Conservation (phyloP, 768 basidiomycete genomes). For the Pulveroboletus ravenelii region DNA sequence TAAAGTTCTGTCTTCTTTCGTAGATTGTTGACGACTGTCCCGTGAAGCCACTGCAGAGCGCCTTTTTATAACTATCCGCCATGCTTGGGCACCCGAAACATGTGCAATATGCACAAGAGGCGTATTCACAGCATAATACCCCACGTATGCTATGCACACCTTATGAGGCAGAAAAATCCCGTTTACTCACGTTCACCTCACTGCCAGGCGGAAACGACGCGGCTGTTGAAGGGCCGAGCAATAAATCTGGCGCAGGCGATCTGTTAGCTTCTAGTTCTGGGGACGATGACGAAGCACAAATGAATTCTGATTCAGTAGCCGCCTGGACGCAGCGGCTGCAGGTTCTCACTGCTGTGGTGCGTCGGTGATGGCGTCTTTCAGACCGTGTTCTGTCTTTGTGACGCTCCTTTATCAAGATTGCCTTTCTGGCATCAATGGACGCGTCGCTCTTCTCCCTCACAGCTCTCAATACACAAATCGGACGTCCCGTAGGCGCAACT, state of each 20-base stretch:
- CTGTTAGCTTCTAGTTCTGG: not conserved
- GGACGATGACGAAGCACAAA: slow-evolving; percentile 6
- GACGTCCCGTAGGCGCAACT: not conserved
- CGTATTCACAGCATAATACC: slow-evolving; percentile 2
- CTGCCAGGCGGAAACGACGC: slow-evolving; percentile 1
- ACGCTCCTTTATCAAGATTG: slow-evolving; percentile 18
- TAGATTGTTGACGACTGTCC: not conserved
- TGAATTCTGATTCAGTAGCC: slow-evolving; percentile 17
- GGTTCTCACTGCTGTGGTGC: slow-evolving; percentile 25
- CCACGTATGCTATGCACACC: slow-evolving; percentile 14
- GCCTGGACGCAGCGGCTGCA: slow-evolving; percentile 28
- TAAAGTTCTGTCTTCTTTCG: not conserved
- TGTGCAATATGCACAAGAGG: not conserved
- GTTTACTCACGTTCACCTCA: slow-evolving; percentile 1
- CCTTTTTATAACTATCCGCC: not conserved
- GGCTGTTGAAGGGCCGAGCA: slow-evolving; percentile 2
- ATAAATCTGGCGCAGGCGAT: not conserved
- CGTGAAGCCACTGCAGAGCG: slow-evolving; percentile 1
- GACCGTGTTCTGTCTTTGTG: not conserved
- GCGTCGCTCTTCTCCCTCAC: slow-evolving; percentile 27
- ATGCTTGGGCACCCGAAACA: slow-evolving; percentile 2
- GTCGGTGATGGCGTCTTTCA: slow-evolving; percentile 3
- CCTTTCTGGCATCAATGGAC: slow-evolving; percentile 28
- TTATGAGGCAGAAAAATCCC: not conserved
- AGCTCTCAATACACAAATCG: slow-evolving; percentile 18